Evolutionary conservation across 768 basidiomycete genomes (phyloP).

Genomic region (Tremella mesenterica): DNA sequence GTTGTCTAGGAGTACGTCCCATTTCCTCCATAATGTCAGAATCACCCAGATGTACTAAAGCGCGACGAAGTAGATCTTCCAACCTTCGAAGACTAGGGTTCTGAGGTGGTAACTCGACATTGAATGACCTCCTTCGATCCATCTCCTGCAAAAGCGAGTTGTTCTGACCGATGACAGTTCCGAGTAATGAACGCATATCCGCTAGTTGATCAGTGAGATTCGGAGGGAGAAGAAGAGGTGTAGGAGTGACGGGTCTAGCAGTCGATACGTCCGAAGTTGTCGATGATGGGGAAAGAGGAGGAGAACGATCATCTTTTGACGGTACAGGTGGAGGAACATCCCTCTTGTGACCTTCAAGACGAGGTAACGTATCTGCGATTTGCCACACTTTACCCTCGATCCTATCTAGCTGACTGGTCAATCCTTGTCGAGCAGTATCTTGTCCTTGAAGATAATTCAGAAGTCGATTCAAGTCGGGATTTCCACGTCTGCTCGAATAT

Average conservation of each 20-base stretch:
- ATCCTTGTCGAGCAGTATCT: constrained; percentile 54
- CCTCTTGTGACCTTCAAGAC: constrained; percentile 6
- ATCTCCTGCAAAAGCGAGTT: constrained; percentile 56
- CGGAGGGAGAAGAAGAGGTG: constrained; percentile 18
- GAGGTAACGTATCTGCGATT: constrained; percentile 47
- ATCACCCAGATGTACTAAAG: constrained; percentile 47
- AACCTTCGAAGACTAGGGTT: constrained; percentile 24
- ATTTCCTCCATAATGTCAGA: constrained; percentile 45
- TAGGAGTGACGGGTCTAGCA: constrained; percentile 33
- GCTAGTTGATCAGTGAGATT: constrained; percentile 29
- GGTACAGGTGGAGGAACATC: constrained; percentile 34
- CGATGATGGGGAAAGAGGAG: constrained; percentile 49
- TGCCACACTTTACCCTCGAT: constrained; percentile 63
- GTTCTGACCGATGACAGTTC: constrained; percentile 56
- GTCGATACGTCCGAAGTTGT: constrained; percentile 47
- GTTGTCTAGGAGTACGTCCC: neutral
- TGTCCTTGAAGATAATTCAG: constrained; percentile 55
- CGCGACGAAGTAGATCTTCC: constrained; percentile 51
- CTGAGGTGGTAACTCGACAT: constrained; percentile 17
- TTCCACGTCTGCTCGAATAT: constrained; percentile 44
- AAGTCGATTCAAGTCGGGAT: constrained; percentile 9
- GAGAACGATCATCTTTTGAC: constrained; percentile 36
- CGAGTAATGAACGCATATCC: constrained; percentile 52
- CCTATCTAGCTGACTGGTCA: constrained; percentile 60
- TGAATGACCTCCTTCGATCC: constrained; percentile 13